Base-by-base conservation (phyloP, 2,329 filamentous ascomycete genomes). In the Alternaria sp. region DNA sequence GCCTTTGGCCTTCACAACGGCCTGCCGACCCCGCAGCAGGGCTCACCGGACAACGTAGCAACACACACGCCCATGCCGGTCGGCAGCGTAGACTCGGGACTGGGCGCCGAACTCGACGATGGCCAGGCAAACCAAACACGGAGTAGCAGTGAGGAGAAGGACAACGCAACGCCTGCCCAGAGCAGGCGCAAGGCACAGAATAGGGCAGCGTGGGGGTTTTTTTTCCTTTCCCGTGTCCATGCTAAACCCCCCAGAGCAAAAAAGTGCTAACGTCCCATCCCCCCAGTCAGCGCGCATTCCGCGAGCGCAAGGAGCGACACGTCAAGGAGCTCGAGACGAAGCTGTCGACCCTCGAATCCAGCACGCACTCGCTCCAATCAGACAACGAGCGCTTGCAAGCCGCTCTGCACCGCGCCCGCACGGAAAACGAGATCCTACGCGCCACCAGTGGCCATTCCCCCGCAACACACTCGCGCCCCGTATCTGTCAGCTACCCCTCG, bases 281-380 rank as follows among this genome's bases (percentile, higher is more conserved):
- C 28, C n/a, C 39, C 65, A 97, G 94, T 46, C 95, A 98, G 84
- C 90, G 94, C 69, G 94, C 95, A 31, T 98, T 98, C 78, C 92
- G 94, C 60, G 94, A 98, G 79, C 90, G 94, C 68, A 98, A 98
- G 78, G 94, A 98, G 77, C 90, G 89, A 57, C 93, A 96, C 72
- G 93, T 98, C 62, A 93, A 93, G 76, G 93, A 98, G 61, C 88
- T 98, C 24, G 93, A 98, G 79, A 86, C 88, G 56, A 95, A 96
- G 76, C 87, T 98, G 28, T 89, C 86, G 49, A 84, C 82, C 48
- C 86, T 97, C 31, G 90, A 96, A 74, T 87, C 88, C 59, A 87
- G 88, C 49, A 90, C 91, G 51, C 85, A 88, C 54, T 84, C 86
- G 33, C 85, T 95, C 0, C 85, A 88, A 39, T 86, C 88, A 42